Conservation (phyloP, 1,139 yeast genomes). For the Pichia sp. region DNA sequence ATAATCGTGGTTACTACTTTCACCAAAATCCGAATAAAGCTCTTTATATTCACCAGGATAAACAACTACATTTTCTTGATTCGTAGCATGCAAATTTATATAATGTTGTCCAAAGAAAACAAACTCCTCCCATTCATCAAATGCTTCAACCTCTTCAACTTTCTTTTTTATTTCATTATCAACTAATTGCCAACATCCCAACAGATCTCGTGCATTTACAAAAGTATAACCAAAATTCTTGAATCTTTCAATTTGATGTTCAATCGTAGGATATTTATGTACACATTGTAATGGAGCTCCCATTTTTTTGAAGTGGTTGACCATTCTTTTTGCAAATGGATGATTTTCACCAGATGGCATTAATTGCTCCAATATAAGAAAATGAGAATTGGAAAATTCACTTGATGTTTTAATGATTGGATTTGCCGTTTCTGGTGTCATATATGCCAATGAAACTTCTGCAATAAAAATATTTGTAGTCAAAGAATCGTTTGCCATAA, state of each 20-base stretch:
- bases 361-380: slow-evolving; percentile 65
- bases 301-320: slow-evolving; percentile 61
- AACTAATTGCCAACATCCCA: slow-evolving; percentile 51
- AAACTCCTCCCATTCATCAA: slow-evolving; percentile 85
- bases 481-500: slow-evolving; percentile 26
- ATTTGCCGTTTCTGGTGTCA: slow-evolving; percentile 67
- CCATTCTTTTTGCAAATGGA: slow-evolving; percentile 71
- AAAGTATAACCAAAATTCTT: slow-evolving; percentile 38
- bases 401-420: slow-evolving; percentile 50
- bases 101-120: slow-evolving; percentile 74
- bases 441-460: slow-evolving; percentile 78
- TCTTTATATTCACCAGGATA: slow-evolving; percentile 1
- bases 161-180: slow-evolving; percentile 35
- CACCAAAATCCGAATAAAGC: slow-evolving; percentile 1
- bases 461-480: slow-evolving; percentile 60
- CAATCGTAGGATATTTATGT: slow-evolving; percentile 46
- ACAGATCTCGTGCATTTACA: slow-evolving; percentile 51
- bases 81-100: slow-evolving; percentile 60
- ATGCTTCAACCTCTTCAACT: slow-evolving; percentile 53
- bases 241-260: slow-evolving; percentile 49
- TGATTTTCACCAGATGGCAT: slow-evolving; percentile 58
- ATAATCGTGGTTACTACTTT: background rate
- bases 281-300: slow-evolving; percentile 70
- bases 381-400: slow-evolving; percentile 46
- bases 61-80: slow-evolving; percentile 21